Conservation (phyloP, 139 green algal species). For the Closterium sp. region DNA sequence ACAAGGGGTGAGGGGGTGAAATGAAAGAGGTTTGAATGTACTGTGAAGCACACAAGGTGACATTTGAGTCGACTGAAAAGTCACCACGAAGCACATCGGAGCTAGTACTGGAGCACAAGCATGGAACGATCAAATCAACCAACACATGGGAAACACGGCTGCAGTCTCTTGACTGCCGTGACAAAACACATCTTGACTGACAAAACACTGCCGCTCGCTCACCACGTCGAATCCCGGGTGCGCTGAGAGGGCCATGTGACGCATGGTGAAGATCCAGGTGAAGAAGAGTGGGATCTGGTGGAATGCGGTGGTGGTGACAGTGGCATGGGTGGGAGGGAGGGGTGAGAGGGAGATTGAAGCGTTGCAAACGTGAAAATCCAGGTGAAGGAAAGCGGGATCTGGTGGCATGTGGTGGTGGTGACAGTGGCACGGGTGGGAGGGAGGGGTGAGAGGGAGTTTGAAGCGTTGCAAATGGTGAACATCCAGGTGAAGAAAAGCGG, state of each 20-base stretch:
- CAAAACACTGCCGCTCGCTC: not conserved
- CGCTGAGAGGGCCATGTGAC: not conserved
- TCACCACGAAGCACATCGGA: too few relatives aligned
- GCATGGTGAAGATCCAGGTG: not conserved
- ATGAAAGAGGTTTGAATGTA: too few relatives aligned
- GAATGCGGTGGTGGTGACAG: not conserved
- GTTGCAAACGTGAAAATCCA: not conserved
- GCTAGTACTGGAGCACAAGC: too few relatives aligned
- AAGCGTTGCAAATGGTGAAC: too few relatives aligned
- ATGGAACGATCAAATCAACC: too few relatives aligned
- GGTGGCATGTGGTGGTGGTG: not conserved
- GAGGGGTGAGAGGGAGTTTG: too few relatives aligned
- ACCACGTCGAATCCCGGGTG: not conserved
- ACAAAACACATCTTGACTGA: not conserved
- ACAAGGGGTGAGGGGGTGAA: not conserved
- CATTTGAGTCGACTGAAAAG: too few relatives aligned
- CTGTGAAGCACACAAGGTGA: too few relatives aligned
- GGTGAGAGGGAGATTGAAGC: not conserved
- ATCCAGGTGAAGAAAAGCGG: too few relatives aligned
- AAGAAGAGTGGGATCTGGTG: not conserved
- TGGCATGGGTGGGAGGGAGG: not conserved
- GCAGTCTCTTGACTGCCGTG: too few relatives aligned
- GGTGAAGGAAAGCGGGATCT: not conserved
- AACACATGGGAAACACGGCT: too few relatives aligned
- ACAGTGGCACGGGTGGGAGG: too few relatives aligned